Base-by-base conservation (phyloP, 371 early-diverging fungal genomes). In the Dichotomocladium elegans region DNA sequence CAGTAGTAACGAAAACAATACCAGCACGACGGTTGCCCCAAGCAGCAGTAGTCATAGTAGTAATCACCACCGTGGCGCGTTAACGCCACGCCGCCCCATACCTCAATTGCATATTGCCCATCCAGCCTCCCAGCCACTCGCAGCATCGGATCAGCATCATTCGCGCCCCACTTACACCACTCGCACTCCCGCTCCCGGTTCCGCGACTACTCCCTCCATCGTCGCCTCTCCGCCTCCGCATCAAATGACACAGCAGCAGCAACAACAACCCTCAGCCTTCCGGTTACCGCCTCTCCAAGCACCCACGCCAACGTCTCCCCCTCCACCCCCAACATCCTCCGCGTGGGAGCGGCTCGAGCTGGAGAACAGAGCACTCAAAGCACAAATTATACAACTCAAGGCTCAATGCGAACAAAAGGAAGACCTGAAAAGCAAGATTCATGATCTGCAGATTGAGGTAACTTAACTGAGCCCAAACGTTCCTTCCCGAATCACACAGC, bases 401-500 rank as follows among this genome's bases (percentile, higher is more conserved):
- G 40, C 47, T n/a, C 29, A 34, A 40, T 30, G 24, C 8, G 35
- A 45, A 11, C 34, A 60, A 31, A 37, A 58, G 5, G 44, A 47
- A 14, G 27, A 35, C 17, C 31, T 66, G 19, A 57, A 62, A 37
- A 37, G 55, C 25, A 58, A 52, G 12, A 31, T 69, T 5, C 66
- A 65, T 37, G 63, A 69, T 43, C 52, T 69, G 27, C 65, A 69
- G 47, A 55, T 65, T 19, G 70, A 69, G 61, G 68, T 64, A 56
- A 57, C n/a, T n/a, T n/a, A n/a, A n/a, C n/a, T n/a, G n/a, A n/a
- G n/a, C n/a, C n/a, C n/a, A n/a, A n/a, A n/a, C n/a, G n/a, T n/a
- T n/a, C n/a, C n/a, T n/a, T n/a, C n/a, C n/a, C n/a, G n/a, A n/a
- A n/a, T n/a, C n/a, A n/a, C n/a, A n/a, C n/a, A n/a, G n/a, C n/a